Base-by-base conservation (phyloP, 2,329 filamentous ascomycete species). In the Pseudomassariella vexata region DNA sequence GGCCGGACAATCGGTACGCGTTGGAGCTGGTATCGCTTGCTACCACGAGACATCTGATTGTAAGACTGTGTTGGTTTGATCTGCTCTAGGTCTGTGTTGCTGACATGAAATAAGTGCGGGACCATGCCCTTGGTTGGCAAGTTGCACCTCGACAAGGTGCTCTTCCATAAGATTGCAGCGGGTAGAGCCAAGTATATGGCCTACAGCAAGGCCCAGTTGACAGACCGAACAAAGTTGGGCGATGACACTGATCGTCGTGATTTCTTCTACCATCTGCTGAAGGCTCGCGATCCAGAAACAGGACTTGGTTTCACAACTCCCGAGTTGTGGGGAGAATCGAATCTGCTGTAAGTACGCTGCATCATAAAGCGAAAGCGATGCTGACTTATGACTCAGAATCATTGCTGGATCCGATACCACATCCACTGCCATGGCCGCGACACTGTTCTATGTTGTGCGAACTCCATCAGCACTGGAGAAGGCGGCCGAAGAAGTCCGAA, bases 251-350 rank as follows among this genome's bases (percentile, higher is more conserved):
- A 76, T 46, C 79, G 81, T 20, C 76, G 79, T 35, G 82, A 86
- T 51, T 85, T 86, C 62, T 85, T 86, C 61, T 79, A 84, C 57
- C 79, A 85, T 53, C 68, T 87, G 9, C 70, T 86, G 38, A 79
- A 79, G 48, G 81, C 82, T 6, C 73, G 73, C 23, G 82, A 86
- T 43, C 79, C 80, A 9, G 79, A 85, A 49, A 84, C 80, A 0
- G 80, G 80, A 32, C 66, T 73, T 36, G 77, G 77, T 2, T 80
- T 85, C 48, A 70, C 66, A 24, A 79, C 68, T 3, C 70, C 73
- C 1, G 81, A 85, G 48, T 70, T 85, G 16, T 82, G 79, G 78
- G 76, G 70, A 30, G 80, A 85, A 52, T 80, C 79, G 7, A 83
- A 84, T 49, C 58, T 83, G 12, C 67, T 85, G 62, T 74, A 49